These are phyloP conservation scores for Saururus chinensis DNA, from an alignment of 164 flowering plant genomes.

Conservation along the genomic window DNA sequence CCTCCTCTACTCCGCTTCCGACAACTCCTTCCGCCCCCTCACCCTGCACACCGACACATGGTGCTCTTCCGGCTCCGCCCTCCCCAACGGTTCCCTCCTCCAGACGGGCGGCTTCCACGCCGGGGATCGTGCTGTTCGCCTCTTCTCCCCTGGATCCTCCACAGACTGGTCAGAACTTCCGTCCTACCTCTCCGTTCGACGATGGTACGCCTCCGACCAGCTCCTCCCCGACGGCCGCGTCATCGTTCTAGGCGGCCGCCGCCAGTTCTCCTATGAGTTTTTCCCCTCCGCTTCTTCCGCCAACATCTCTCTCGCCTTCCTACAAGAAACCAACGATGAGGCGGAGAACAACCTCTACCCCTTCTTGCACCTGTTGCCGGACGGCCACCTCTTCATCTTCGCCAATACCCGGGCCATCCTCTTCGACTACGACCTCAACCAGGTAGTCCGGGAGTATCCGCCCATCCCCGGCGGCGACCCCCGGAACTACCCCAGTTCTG, in stretches of 20 bases:
- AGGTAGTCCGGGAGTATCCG: slow-evolving; percentile 44
- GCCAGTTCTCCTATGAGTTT: slow-evolving; percentile 57
- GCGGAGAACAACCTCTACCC: slow-evolving; percentile 84
- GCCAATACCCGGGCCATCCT: slow-evolving; percentile 58
- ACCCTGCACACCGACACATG: slow-evolving; percentile 61
- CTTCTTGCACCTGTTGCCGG: slow-evolving; percentile 63
- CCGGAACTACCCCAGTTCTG: slow-evolving; percentile 67
- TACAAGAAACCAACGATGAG: slow-evolving; percentile 39
- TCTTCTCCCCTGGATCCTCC: slow-evolving; percentile 36
- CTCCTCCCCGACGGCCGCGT: slow-evolving; percentile 66
- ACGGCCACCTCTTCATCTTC: slow-evolving; percentile 71
- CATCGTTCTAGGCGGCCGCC: slow-evolving; percentile 71
- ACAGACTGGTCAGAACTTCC: slow-evolving; percentile 67
- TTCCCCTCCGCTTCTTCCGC: slow-evolving; percentile 28
- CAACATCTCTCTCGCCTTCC: slow-evolving; percentile 28
- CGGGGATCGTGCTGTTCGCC: slow-evolving; percentile 52
- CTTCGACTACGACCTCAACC: slow-evolving; percentile 32
- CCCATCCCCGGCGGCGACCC: slow-evolving; percentile 44
- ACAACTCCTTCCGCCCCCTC: slow-evolving; percentile 63
- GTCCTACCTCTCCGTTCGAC: slow-evolving; percentile 20
- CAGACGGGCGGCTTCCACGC: slow-evolving; percentile 75
- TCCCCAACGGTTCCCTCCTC: slow-evolving; percentile 43
- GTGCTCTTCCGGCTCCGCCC: slow-evolving; percentile 81
- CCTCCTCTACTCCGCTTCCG: slow-evolving; percentile 38
- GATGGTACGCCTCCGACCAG: slow-evolving; percentile 78